These are phyloP conservation scores for Fusarium verticillioides DNA, from an alignment of 2,329 filamentous ascomycete genomes.

Conservation along the genomic window DNA sequence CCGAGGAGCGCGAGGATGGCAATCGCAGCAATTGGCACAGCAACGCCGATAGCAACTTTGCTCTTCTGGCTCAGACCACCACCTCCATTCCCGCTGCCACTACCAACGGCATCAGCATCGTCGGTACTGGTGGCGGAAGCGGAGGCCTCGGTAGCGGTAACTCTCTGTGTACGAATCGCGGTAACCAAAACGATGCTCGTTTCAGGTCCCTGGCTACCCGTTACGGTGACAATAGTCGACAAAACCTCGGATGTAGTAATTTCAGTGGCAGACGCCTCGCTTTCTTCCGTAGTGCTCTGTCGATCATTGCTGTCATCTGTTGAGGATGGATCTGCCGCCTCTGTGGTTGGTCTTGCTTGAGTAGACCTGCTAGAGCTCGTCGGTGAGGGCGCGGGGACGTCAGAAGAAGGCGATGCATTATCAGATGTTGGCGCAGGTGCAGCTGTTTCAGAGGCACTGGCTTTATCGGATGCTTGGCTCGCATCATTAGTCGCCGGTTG, in stretches of 20 bases:
- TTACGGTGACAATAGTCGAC: slow-evolving; percentile 42
- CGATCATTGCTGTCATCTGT: slow-evolving; percentile 22
- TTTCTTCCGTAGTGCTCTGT: slow-evolving; percentile 21
- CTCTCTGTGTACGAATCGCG: slow-evolving; percentile 36
- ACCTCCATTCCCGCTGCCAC: slow-evolving; percentile 48
- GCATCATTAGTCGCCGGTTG: slow-evolving; percentile 9
- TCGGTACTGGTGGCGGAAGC: slow-evolving; percentile 43
- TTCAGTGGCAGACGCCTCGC: slow-evolving; percentile 18
- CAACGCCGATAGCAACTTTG: slow-evolving; percentile 91
- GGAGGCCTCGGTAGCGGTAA: slow-evolving; percentile 19
- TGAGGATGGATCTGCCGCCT: slow-evolving; percentile 17
- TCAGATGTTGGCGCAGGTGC: slow-evolving; percentile 17
- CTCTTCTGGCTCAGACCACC: slow-evolving; percentile 67
- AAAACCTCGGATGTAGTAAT: slow-evolving; percentile 27
- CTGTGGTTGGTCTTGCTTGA: slow-evolving; percentile 21
- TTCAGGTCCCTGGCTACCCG: slow-evolving; percentile 29
- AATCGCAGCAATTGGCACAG: slow-evolving; percentile 90
- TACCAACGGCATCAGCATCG: slow-evolving; percentile 44
- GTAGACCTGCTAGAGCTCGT: neutral
- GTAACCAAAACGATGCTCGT: slow-evolving; percentile 46
- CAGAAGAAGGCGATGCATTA: slow-evolving; percentile 19
- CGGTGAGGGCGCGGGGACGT: slow-evolving; percentile 4
- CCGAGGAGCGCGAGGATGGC: slow-evolving; percentile 80
- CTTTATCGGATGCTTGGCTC: slow-evolving; percentile 12
- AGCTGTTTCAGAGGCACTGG: slow-evolving; percentile 12